Conservation (phyloP, 2,329 filamentous ascomycete species). For the Exserohilum rostratum region DNA sequence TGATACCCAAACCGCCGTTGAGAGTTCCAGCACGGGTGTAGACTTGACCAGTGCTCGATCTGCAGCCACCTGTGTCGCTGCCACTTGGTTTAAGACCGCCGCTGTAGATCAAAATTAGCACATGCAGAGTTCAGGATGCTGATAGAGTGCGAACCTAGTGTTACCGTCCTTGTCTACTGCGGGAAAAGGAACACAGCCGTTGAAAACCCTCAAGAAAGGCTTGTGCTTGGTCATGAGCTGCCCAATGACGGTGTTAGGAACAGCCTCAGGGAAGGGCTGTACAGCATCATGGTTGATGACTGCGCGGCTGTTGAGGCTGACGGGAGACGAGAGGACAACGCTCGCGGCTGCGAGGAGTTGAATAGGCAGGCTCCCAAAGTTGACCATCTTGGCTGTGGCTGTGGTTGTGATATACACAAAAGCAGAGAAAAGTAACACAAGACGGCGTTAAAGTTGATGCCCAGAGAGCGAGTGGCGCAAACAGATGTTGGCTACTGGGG, state of each 20-base stretch:
- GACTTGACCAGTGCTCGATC: conserved; percentile 56
- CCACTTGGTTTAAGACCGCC: conserved; percentile 54
- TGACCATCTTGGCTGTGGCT: conserved; percentile 30
- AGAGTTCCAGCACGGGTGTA: conserved; percentile 55
- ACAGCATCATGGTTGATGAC: conserved; percentile 55
- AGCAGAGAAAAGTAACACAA: neutral
- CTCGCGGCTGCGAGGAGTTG: conserved; percentile 31
- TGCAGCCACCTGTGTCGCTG: conserved; percentile 48
- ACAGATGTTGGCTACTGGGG: neutral
- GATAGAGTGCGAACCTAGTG: conserved; percentile 54
- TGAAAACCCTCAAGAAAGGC: conserved; percentile 61
- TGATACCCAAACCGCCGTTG: conserved; percentile 54
- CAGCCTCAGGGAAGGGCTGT: conserved; percentile 61
- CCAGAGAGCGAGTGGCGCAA: neutral
- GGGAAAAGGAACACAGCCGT: conserved; percentile 68
- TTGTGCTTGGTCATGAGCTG: conserved; percentile 62
- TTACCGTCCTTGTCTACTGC: conserved; percentile 64
- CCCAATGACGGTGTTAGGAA: conserved; percentile 57
- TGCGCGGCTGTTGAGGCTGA: conserved; percentile 46
- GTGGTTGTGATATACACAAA: too few relatives aligned
- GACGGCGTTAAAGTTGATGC: neutral
- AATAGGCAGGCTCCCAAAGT: conserved; percentile 25
- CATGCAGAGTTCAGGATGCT: neutral
- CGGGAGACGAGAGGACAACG: conserved; percentile 31
- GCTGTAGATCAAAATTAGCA: conserved; percentile 32